Evolutionary conservation across 2,329 filamentous ascomycete species (phyloP), one percentile per base, ranked within the genome.

Genomic region (Berkeleyomyces rouxiae): DNA sequence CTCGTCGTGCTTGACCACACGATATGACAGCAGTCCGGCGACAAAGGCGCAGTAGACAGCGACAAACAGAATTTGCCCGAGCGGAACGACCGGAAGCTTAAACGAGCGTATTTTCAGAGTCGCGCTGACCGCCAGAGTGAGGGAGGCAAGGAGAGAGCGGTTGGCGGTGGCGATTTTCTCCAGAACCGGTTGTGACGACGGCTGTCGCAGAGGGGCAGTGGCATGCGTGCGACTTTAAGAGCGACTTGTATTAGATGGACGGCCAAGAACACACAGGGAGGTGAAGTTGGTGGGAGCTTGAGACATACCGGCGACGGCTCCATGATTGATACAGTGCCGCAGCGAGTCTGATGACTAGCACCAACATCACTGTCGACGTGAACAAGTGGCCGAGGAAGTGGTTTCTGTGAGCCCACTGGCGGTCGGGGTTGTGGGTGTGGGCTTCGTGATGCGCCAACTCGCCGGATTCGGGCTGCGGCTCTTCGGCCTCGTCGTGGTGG

Each of bases 141-240:
- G 69, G n/a, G 82, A 82, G 0, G 82, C 83, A 42, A 76, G 69
- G 1, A 82, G 84, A 3, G 82, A 82, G 78, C 81, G 84, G 59
- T 71, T 65, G 67, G 82, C 79, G 43, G 75, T 69, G 44, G 78
- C 68, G 5, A 63, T 61, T 57, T 75, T 78, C 40, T 71, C 72
- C 1, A 81, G 80, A 61, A 75, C 77, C 2, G 81, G 82, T 3
- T 82, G 79, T 64, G 76, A 77, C 46, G 42, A 40, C 4, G 73
- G 69, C 59, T 77, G 69, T 0, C 78, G 77, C 11, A 71, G 70
- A 11, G 74, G 70, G 16, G 71, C 71, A 49, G 74, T 75, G 63
- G 72, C 73, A 63, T 31, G 51, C 7, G 75, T 75, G 53, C 83
- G 67, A 66, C 81, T 83, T 58, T 7, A 16, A 40, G 7, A 49